A percentile compares a stretch with the other conserved stretches of the same genome.
These are phyloP conservation scores for Eutrema heterophyllum DNA, from an alignment of 345 rosid species.

Conservation along the genomic window DNA sequence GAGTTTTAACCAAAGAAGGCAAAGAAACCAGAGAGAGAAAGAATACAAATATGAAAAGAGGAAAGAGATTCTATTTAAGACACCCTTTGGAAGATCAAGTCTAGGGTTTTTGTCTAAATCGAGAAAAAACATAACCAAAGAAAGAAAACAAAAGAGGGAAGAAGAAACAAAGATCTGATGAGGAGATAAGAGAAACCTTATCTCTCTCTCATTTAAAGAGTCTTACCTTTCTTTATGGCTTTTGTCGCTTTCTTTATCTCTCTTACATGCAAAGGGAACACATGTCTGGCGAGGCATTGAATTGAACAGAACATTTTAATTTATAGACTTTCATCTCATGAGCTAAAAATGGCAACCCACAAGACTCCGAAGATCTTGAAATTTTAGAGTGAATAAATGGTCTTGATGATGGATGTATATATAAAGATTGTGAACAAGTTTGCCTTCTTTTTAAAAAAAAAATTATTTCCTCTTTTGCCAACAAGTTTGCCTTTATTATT, in stretches of 20 bases:
- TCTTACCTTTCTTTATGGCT: conserved; percentile 31
- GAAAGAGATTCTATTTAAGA: background rate
- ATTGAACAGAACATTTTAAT: conserved; percentile 22
- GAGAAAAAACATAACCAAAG: conserved; percentile 13
- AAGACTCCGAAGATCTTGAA: conserved; percentile 1
- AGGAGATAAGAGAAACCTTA: conserved; percentile 28
- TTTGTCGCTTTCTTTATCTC: conserved; percentile 22
- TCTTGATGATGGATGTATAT: background rate
- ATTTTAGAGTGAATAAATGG: conserved; percentile 14
- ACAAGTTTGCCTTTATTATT: background rate
- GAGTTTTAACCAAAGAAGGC: background rate
- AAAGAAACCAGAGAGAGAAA: background rate
- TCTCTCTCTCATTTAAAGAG: conserved; percentile 8
- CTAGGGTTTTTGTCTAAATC: conserved; percentile 31
- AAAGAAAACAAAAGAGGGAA: background rate
- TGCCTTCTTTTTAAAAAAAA: background rate
- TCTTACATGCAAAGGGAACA: conserved; percentile 32
- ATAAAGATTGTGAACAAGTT: background rate
- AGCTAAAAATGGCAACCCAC: conserved; percentile 20
- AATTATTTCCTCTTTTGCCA: background rate
- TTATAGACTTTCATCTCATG: conserved; percentile 9
- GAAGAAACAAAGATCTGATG: conserved; percentile 20
- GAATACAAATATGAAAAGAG: background rate
- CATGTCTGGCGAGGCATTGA: conserved; percentile 25
- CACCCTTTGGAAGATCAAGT: conserved; percentile 10